Evolutionary conservation across 441 rosid species (phyloP), one percentile per base, ranked within the genome.

Genomic region (Flueggea neowawraea): DNA sequence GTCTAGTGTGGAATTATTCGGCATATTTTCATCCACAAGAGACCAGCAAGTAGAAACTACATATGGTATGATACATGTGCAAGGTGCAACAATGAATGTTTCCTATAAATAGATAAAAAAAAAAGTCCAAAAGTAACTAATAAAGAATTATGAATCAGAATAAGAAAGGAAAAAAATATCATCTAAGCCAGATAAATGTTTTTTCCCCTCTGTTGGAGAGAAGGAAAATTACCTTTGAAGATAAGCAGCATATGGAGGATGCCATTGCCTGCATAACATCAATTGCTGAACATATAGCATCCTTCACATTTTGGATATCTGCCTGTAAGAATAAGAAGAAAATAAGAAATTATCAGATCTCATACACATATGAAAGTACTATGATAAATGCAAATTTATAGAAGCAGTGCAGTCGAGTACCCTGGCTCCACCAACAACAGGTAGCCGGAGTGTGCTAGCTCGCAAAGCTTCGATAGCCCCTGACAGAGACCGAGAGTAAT

Each of bases 211-310:
- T 22, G 2, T 22, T 22, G 28, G 28, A 22, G 28, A 22, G 28
- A 22, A 22, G 28, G n/a, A 63, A 43, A 60, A 54, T 17, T 64
- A 89, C 99, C 95, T 90, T 87, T 47, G 91, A 70, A n/a, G 76
- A 67, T 70, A 89, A 67, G 67, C 77, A 58, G 74, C 85, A 75
- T 66, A 89, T 75, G 41, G 97, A 89, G 67, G 91, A 82, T 17
- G 83, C 84, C 91, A 94, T 84, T 57, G 93, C 83, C 68, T 89
- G 96, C 95, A 94, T 84, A 45, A 94, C 89, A 74, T 89, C 92
- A 70, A 81, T 84, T 10, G 91, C 98, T 31, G 95, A 94, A 71
- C 77, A 79, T 73, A 94, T 75, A 44, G 95, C 97, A 69, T 87
- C 84, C 66, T 85, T 87, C 54, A 90, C 75, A 52, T 80, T 84